Evolutionary conservation across 257 asterid species (phyloP).

Genomic region (Plantago elongata): DNA sequence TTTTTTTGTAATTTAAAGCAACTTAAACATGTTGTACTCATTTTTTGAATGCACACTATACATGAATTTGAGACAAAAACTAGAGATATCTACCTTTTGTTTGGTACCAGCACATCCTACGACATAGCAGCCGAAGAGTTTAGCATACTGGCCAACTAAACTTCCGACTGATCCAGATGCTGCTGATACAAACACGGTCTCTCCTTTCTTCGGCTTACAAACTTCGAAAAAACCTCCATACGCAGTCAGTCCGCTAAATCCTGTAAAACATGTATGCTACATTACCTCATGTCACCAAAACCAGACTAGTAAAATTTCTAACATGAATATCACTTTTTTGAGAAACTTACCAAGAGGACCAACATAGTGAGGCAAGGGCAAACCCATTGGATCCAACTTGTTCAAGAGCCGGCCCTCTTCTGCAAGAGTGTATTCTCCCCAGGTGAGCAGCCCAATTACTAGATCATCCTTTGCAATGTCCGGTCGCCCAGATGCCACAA

Average conservation of each 20-base stretch:
- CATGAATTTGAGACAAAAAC: background rate
- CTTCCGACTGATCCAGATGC: constrained; percentile 78
- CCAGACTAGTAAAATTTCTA: background rate
- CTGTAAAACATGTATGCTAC: constrained; percentile 19
- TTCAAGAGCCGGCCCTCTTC: constrained; percentile 44
- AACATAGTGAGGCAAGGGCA: constrained; percentile 54
- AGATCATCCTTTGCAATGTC: constrained; percentile 46
- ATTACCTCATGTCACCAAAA: background rate
- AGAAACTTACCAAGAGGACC: constrained; percentile 43
- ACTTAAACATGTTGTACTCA: too few relatives aligned
- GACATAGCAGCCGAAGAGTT: constrained; percentile 64
- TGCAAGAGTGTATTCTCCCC: constrained; percentile 68
- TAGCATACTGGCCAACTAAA: constrained; percentile 75
- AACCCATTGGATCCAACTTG: constrained; percentile 56
- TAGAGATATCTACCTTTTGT: constrained; percentile 33
- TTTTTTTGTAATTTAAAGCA: too few relatives aligned
- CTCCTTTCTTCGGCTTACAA: constrained; percentile 65
- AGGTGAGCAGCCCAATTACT: constrained; percentile 56
- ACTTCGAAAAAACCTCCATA: constrained; percentile 65
- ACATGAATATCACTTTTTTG: background rate
- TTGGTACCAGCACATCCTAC: constrained; percentile 63
- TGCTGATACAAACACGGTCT: constrained; percentile 67
- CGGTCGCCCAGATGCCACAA: constrained; percentile 46
- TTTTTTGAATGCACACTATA: background rate
- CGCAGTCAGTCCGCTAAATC: constrained; percentile 65